Conservation (phyloP, 495 filamentous ascomycete genomes). For the Aspergillus bertholletiae region DNA sequence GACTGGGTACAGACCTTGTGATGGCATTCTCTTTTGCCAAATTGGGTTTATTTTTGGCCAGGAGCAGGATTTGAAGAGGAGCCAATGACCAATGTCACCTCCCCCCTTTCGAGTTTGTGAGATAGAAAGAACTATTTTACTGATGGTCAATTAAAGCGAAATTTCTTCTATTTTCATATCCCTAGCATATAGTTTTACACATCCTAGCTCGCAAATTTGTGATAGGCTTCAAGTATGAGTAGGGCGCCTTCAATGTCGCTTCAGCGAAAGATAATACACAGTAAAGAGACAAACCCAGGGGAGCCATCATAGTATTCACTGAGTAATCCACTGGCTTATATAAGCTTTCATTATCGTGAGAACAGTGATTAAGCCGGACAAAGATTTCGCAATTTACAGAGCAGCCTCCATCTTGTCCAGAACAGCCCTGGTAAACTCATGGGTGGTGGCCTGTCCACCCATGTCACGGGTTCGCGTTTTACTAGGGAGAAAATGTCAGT, state of each 20-base stretch:
- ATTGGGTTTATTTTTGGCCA: too few species aligned
- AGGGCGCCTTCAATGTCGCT: conserved; percentile 25
- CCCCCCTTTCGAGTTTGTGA: neutral
- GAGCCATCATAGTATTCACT: conserved; percentile 11
- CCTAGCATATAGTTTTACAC: conserved; percentile 21
- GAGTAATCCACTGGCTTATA: conserved; percentile 9
- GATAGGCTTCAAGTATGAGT: conserved; percentile 26
- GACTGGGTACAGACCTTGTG: neutral
- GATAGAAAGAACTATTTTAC: neutral
- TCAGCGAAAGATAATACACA: conserved; percentile 33
- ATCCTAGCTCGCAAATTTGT: conserved; percentile 17
- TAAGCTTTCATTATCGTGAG: conserved; percentile 21
- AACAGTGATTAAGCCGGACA: conserved; percentile 16
- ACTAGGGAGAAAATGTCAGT: conserved; percentile 41
- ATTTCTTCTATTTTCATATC: conserved; percentile 10
- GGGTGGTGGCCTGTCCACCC: conserved; percentile 83
- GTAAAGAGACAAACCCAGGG: conserved; percentile 19
- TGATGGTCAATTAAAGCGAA: conserved; percentile 1
- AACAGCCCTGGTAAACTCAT: conserved; percentile 93
- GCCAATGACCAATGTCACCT: too few species aligned
- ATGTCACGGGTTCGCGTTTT: conserved; percentile 87
- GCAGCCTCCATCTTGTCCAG: conserved; percentile 84
- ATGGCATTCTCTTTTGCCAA: neutral
- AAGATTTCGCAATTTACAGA: conserved; percentile 32
- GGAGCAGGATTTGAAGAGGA: too few species aligned